Percentiles rank a stretch among this genome's conserved stretches.
Evolutionary conservation across 495 filamentous ascomycete species (phyloP).

Genomic region (Trichocladium uniseriatum): DNA sequence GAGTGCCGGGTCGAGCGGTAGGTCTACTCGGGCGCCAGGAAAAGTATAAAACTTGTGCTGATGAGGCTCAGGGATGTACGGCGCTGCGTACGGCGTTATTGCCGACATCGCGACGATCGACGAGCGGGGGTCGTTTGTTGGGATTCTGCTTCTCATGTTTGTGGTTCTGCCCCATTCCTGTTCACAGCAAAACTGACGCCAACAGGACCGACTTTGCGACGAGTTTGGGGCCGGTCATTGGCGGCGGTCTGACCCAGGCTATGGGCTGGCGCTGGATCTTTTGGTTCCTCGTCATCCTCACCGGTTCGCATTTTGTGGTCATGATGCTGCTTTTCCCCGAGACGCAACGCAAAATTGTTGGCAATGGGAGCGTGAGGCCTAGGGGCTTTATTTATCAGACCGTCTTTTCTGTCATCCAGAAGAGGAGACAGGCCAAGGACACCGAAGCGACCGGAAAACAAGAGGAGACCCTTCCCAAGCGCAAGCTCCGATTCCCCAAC

Average conservation of each 20-base stretch:
- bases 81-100: slow-evolving; percentile 40
- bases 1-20: slow-evolving; percentile 37
- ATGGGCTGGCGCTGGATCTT: slow-evolving; percentile 62
- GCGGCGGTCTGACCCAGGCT: slow-evolving; percentile 49
- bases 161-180: neutral
- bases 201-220: slow-evolving; percentile 12
- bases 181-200: neutral
- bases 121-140: slow-evolving; percentile 43
- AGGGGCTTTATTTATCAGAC: slow-evolving; percentile 25
- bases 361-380: slow-evolving; percentile 44
- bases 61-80: slow-evolving; percentile 1
- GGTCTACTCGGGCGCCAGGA: no score
- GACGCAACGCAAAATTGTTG: slow-evolving; percentile 55
- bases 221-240: slow-evolving; percentile 32
- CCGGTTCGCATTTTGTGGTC: slow-evolving; percentile 31
- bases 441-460: neutral
- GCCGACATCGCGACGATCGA: slow-evolving; percentile 39
- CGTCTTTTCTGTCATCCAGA: neutral
- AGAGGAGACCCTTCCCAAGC: neutral
- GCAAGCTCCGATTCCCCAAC: slow-evolving; percentile 1
- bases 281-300: slow-evolving; percentile 54
- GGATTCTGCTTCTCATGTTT: slow-evolving; percentile 12
- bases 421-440: neutral
- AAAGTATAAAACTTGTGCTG: no score
- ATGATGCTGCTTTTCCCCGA: slow-evolving; percentile 47